Percentiles rank a stretch among this genome's conserved stretches.
Conservation (phyloP, 2,329 filamentous ascomycete species). For the Cercospora citrullina region DNA sequence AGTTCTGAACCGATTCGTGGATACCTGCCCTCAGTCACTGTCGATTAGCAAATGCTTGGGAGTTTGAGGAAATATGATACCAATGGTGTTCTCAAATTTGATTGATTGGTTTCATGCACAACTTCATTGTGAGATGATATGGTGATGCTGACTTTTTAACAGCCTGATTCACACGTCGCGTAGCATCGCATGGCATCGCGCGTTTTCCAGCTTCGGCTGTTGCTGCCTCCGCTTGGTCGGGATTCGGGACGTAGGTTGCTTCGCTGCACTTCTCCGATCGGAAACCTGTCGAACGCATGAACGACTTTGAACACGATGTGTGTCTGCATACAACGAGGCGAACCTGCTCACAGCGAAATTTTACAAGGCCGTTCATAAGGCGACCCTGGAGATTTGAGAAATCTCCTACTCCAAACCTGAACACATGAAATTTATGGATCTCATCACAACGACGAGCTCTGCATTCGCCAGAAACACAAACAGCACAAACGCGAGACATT, state of each 20-base stretch:
- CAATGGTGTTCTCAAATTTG: not conserved
- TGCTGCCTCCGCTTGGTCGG: not conserved
- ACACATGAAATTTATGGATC: no score
- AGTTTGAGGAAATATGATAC: constrained; percentile 10
- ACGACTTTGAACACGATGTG: no score
- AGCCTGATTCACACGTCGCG: not conserved
- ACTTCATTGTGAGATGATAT: not conserved
- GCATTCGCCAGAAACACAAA: no score
- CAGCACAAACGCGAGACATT: no score
- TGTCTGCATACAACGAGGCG: no score
- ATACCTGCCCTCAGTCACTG: not conserved
- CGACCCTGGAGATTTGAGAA: no score
- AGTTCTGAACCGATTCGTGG: not conserved
- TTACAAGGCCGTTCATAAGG: no score
- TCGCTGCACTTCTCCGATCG: no score
- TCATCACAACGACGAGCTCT: no score
- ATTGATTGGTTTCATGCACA: not conserved
- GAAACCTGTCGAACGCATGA: no score
- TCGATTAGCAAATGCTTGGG: constrained; percentile 1
- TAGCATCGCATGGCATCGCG: not conserved
- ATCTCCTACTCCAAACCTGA: no score
- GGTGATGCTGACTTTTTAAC: not conserved
- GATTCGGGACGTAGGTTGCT: not conserved
- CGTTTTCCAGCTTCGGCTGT: not conserved
- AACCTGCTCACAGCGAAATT: no score